These are phyloP conservation scores for Kodamaea fukazawae DNA, from an alignment of 805 yeast species.

Conservation along the genomic window DNA sequence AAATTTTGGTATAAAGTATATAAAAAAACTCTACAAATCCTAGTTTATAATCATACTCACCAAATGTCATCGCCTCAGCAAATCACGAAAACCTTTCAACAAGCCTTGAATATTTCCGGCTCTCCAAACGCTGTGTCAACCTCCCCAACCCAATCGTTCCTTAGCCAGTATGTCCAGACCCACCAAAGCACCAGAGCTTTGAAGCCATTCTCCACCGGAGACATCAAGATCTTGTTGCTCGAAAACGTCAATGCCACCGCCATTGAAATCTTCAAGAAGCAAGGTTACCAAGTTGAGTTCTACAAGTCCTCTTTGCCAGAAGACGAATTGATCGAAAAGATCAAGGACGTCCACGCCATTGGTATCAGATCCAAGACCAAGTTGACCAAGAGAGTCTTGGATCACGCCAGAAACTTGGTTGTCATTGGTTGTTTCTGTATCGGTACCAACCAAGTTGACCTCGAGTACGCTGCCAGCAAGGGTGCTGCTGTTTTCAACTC, in stretches of 20 bases:
- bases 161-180: constrained; percentile 50
- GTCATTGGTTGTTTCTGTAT: constrained; percentile 98
- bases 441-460: constrained; percentile 97
- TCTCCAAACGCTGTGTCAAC: constrained; percentile 72
- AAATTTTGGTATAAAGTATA: no score
- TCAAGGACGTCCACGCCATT: constrained; percentile 89
- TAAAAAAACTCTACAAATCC: neutral
- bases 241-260: constrained; percentile 96
- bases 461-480: constrained; percentile 82
- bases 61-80: constrained; percentile 68
- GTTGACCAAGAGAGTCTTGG: constrained; percentile 72
- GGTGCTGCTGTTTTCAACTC: constrained; percentile 98
- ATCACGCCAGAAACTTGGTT: constrained; percentile 84
- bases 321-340: constrained; percentile 91
- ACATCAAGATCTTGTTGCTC: constrained; percentile 82
- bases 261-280: constrained; percentile 73
- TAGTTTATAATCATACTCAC: neutral
- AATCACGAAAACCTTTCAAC: constrained; percentile 58
- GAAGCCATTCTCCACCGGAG: constrained; percentile 95
- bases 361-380: constrained; percentile 98
- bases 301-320: constrained; percentile 86
- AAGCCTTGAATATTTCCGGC: constrained; percentile 52
- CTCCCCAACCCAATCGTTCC: constrained; percentile 76
- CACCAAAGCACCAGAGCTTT: constrained; percentile 66
- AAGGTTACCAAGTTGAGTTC: constrained; percentile 97